Evolutionary conservation across 257 asterid species (phyloP), one percentile per base, ranked within the genome.

Genomic region (Asclepias syriaca): DNA sequence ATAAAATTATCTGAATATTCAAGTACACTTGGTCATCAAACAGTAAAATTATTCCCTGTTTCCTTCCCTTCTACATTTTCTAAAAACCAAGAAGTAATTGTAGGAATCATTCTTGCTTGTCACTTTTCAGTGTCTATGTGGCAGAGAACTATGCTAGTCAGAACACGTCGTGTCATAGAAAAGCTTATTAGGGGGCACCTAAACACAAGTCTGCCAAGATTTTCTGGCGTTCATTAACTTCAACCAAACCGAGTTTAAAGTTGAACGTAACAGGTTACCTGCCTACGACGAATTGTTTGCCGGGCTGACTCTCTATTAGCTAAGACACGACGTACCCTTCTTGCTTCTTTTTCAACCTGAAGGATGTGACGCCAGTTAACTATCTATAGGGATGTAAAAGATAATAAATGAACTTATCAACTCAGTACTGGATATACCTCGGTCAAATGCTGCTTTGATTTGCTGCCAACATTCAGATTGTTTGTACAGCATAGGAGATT

Each of bases 251-350:
- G 6, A 54, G 29, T 32, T 61, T 64, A 48, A 16, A 1, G 37
- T 55, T 27, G 11, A 61, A 10, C 12, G 14, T 32, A 18, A 2
- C 10, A 56, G 8, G 14, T 34, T 77, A 89, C 98, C 96, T 90
- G 95, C 81, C 98, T 82, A 22, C 95, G 97, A 2, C 87, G 89
- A 75, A 91, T 91, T 29, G 99, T 92, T 83, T 84, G 88, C 77
- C 99, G 83, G 22, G 98, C 99, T 7, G 98, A 87, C 72, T 94
- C 99, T 84, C 99, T 87, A 66, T 91, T 94, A 51, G 99, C 95
- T 75, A 91, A 48, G 16, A 90, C 74, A 8, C 97, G 96, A 5
- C 87, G 84, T 49, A 80, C 24, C 84, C 84, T 80, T 56, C 84
- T 82, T 32, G 80, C 88, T 81, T 90, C 92, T 75, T 75, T 88